Conservation (phyloP, 1,284 basidiomycete species). For the Moesziomyces parantarcticus region DNA sequence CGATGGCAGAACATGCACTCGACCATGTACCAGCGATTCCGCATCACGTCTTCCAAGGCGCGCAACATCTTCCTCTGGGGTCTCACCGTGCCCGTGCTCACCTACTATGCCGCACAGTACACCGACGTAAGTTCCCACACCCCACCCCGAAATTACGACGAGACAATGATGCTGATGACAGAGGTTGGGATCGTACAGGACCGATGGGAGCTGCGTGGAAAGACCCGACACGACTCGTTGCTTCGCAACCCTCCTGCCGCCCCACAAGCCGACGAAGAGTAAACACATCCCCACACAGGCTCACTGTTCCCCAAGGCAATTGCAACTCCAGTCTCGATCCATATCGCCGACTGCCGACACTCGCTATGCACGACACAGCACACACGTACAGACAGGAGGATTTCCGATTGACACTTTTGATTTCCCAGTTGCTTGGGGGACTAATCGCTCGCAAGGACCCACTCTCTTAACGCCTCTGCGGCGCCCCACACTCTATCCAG, state of each 20-base stretch:
- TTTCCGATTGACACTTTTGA: neutral
- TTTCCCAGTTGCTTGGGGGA: neutral
- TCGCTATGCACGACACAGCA: neutral
- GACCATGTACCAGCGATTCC: conserved; percentile 65
- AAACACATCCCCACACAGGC: neutral
- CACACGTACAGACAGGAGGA: no score
- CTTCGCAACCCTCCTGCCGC: conserved; percentile 39
- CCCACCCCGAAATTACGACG: no score
- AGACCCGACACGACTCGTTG: conserved; percentile 53
- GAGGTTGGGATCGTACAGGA: conserved; percentile 28
- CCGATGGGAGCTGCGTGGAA: conserved; percentile 59
- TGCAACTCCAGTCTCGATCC: neutral
- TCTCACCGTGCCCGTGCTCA: conserved; percentile 48
- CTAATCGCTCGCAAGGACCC: conserved; percentile 53
- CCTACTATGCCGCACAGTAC: conserved; percentile 47
- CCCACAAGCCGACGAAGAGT: conserved; percentile 30
- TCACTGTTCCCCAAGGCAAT: conserved; percentile 8
- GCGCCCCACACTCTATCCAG: conserved; percentile 56
- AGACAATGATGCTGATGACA: neutral
- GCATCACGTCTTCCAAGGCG: conserved; percentile 53
- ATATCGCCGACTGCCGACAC: no score
- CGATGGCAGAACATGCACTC: conserved; percentile 65
- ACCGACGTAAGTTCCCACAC: conserved; percentile 51
- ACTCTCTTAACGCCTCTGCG: conserved; percentile 35
- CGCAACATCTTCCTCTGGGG: conserved; percentile 53